Evolutionary conservation across 2,329 filamentous ascomycete species (phyloP).

Genomic region (Fusarium transvaalense): DNA sequence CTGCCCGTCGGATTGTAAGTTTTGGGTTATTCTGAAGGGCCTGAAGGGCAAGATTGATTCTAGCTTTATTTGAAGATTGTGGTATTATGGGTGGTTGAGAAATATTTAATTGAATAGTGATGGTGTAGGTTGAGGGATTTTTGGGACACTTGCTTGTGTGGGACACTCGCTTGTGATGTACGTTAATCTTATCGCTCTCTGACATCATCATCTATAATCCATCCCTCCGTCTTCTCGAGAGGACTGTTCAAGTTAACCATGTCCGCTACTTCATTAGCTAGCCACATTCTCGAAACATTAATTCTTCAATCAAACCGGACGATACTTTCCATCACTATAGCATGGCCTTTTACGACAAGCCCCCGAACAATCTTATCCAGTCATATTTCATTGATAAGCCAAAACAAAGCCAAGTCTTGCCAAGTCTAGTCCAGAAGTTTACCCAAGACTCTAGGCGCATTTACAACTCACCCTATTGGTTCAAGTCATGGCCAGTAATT

Average conservation of each 20-base stretch:
- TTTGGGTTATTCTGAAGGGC: too few species aligned
- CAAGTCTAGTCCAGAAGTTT: slow-evolving; percentile 17
- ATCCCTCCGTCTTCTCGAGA: too few species aligned
- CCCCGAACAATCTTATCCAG: neutral
- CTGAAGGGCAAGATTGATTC: too few species aligned
- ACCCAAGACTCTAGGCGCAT: slow-evolving; percentile 7
- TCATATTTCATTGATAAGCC: neutral
- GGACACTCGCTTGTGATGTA: too few species aligned
- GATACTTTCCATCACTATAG: neutral
- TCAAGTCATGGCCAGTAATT: neutral
- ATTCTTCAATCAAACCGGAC: neutral
- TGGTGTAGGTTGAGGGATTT: too few species aligned
- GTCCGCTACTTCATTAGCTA: too few species aligned
- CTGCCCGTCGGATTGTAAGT: too few species aligned
- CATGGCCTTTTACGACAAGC: too few species aligned
- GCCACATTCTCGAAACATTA: neutral
- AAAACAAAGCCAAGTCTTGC: slow-evolving; percentile 12
- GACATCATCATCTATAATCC: neutral
- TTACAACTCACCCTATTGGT: slow-evolving; percentile 1
- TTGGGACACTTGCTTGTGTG: too few species aligned
- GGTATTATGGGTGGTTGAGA: too few species aligned
- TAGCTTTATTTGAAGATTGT: too few species aligned
- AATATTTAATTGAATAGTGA: too few species aligned
- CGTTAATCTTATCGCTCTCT: neutral
- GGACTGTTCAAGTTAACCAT: neutral